Evolutionary conservation across 352 stramenopile genomes (phyloP).

Genomic region (Pythium myriotylum): DNA sequence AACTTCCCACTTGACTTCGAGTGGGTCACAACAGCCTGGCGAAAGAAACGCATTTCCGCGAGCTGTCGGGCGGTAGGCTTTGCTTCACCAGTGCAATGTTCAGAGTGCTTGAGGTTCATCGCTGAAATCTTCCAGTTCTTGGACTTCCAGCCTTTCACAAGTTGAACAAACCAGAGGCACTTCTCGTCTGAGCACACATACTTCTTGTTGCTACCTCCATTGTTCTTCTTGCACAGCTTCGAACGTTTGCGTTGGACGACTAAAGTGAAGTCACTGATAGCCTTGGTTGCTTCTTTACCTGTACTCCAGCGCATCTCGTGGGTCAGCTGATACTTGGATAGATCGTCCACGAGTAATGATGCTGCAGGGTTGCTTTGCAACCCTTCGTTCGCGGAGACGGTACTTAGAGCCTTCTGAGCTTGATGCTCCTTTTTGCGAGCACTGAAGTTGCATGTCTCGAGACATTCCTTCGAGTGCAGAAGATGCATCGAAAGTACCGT

Average conservation of each 20-base stretch:
- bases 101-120: slow-evolving; percentile 84
- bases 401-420: slow-evolving; percentile 20
- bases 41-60: slow-evolving; percentile 79
- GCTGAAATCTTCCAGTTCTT: slow-evolving; percentile 90
- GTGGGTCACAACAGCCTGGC: slow-evolving; percentile 73
- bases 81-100: slow-evolving; percentile 56
- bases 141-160: slow-evolving; percentile 83
- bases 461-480: slow-evolving; percentile 70
- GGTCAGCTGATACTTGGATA: slow-evolving; percentile 69
- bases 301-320: slow-evolving; percentile 83
- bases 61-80: slow-evolving; percentile 80
- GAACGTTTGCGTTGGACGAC: slow-evolving; percentile 81
- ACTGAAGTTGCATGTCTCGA: slow-evolving; percentile 79
- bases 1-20: slow-evolving; percentile 78
- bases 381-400: slow-evolving; percentile 12
- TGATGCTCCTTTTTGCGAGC: slow-evolving; percentile 52
- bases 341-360: slow-evolving; percentile 58
- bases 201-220: slow-evolving; percentile 85
- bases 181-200: slow-evolving; percentile 78
- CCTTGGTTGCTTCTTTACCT: slow-evolving; percentile 76
- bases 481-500: slow-evolving; percentile 58
- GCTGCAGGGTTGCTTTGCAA: slow-evolving; percentile 29
- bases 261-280: slow-evolving; percentile 76
- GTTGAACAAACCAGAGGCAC: slow-evolving; percentile 79
- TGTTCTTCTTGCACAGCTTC: slow-evolving; percentile 81